Conservation (phyloP, 495 filamentous ascomycete genomes). For the Amphirosellinia nigrospora region DNA sequence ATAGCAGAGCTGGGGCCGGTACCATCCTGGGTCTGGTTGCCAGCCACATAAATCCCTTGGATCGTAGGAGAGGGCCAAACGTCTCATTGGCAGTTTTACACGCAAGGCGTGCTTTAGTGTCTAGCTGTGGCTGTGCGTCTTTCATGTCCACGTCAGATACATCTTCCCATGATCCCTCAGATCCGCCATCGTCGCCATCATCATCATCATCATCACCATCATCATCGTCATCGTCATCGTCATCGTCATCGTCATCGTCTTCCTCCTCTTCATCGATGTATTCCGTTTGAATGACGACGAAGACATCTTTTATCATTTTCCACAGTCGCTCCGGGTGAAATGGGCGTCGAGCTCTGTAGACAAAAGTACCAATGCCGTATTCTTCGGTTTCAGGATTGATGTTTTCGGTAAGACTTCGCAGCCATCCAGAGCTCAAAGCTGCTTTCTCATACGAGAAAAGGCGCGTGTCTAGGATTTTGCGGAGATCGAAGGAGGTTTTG, state of each 20-base stretch:
- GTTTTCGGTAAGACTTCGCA: constrained; percentile 39
- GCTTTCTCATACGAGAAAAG: constrained; percentile 44
- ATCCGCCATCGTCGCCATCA: constrained; percentile 31
- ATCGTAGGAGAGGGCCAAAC: constrained; percentile 39
- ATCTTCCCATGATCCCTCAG: constrained; percentile 25
- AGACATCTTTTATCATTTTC: constrained; percentile 59
- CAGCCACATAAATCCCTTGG: constrained; percentile 40
- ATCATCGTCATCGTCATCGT: constrained; percentile 31
- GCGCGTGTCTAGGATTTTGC: constrained; percentile 58
- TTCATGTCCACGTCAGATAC: constrained; percentile 22
- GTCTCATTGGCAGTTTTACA: constrained; percentile 40
- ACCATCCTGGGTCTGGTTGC: constrained; percentile 32
- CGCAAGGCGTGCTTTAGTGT: constrained; percentile 34
- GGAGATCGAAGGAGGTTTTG: constrained; percentile 55
- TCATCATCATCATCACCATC: constrained; percentile 3
- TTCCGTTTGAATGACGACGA: constrained; percentile 55
- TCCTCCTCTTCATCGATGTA: constrained; percentile 33
- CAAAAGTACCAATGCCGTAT: constrained; percentile 64
- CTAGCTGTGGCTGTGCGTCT: constrained; percentile 34
- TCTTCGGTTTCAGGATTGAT: constrained; percentile 62
- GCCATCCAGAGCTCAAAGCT: constrained; percentile 35
- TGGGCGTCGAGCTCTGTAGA: constrained; percentile 58
- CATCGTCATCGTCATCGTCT: constrained; percentile 31
- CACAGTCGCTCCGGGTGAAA: constrained; percentile 60
- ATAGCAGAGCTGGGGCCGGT: not conserved